phyloP scores from a whole-genome alignment of 176 grass and related monocot genomes.

The Oryza punctata region DNA sequence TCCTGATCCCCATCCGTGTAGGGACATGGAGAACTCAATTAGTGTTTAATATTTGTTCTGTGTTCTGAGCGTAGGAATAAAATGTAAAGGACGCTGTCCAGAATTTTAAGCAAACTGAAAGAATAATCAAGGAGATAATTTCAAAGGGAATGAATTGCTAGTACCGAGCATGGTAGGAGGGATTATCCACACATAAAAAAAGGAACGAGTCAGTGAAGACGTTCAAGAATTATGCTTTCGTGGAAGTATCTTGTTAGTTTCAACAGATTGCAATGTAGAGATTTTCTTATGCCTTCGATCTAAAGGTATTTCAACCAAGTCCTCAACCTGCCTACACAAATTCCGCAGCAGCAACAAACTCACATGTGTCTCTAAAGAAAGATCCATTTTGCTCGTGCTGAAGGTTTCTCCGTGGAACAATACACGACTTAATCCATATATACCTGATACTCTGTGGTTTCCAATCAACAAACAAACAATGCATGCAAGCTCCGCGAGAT shows the following conservation, averaged over 20 bases:
- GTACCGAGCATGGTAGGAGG: not conserved
- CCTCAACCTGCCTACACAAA: not conserved
- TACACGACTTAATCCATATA: not conserved
- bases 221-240: not conserved
- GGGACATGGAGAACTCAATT: constrained; percentile 13
- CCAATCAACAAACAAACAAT: not conserved
- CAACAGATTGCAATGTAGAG: not conserved
- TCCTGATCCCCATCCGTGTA: not conserved
- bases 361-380: not conserved
- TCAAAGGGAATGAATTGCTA: not conserved
- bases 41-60: not conserved
- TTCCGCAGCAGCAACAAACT: not conserved
- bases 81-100: not conserved
- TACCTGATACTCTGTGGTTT: not conserved
- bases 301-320: not conserved
- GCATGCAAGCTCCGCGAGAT: not conserved
- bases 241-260: constrained; percentile 2
- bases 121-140: constrained; percentile 5
- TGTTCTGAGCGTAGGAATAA: not conserved
- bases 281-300: constrained; percentile 22
- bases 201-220: not conserved
- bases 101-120: not conserved
- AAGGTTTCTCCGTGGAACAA: not conserved
- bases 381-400: not conserved
- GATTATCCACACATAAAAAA: constrained; percentile 6